Evolutionary conservation across 1,284 basidiomycete species (phyloP), one percentile per base, ranked within the genome.

Genomic region (Rugosomyces carneus): DNA sequence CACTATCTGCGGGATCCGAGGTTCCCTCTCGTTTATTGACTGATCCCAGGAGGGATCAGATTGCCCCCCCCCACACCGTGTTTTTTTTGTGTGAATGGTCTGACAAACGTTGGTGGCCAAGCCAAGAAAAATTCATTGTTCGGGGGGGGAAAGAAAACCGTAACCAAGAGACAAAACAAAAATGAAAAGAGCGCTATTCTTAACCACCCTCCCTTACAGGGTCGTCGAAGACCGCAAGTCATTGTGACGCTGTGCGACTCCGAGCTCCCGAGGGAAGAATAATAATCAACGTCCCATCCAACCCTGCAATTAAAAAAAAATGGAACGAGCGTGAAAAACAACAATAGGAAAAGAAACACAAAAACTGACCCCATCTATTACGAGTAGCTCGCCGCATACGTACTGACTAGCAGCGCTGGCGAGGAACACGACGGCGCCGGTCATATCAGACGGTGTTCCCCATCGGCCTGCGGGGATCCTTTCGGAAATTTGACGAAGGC

Each of bases 381-480:
- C 76, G 23, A 89, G 63, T 21, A 87, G 73, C 66, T 96, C 93
- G 37, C 94, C 94, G 52, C 84, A 91, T 15, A 97, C 81, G 60
- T 96, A 97, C 64, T 91, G 82, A 57, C 87, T 89, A 1, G 92
- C 93, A 37, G 68, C 67, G 55, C 87, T 89, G 4, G 93, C 89
- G 27, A 97, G 80, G 69, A 91, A 97, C n/a, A 96, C 80, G 44
- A 89, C 67, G 0, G 91, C 88, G 5, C 93, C 93, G 26, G 88
- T 90, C 67, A 97, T 94, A 70, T 97, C 93, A 36, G 71, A 71
- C 1, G 93, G 91, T 24, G 76, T 68, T 31, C 91, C 94, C 94
- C 94, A 97, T 49, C 93, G 73, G 15, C 83, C 86, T 5, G 89
- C 86, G n/a, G 92, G 92, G 54, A 94, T 95, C 47, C 93, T 81